Conservation (phyloP, 768 basidiomycete species). For the Xerocomellus dryophilus region DNA sequence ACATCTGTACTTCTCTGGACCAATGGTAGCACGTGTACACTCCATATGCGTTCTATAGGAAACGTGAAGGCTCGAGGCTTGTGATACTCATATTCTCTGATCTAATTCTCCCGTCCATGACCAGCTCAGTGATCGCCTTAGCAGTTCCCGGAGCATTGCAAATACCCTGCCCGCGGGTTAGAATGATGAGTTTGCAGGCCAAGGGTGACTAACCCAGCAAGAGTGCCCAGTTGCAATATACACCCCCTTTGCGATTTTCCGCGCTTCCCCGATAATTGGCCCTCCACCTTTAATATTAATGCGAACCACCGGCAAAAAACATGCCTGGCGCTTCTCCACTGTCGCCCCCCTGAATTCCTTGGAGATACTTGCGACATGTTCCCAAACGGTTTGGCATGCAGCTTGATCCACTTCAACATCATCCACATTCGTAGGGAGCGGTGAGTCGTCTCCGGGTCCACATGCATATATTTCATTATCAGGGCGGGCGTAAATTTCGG, state of each 20-base stretch:
- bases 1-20: not conserved
- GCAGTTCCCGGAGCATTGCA: slow-evolving; percentile 86
- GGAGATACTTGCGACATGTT: slow-evolving; percentile 61
- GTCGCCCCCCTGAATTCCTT: slow-evolving; percentile 51
- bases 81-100: slow-evolving; percentile 56
- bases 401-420: slow-evolving; percentile 57
- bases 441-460: slow-evolving; percentile 71
- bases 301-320: slow-evolving; percentile 66
- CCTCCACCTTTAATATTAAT: slow-evolving; percentile 45
- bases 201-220: slow-evolving; percentile 59
- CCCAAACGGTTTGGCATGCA: slow-evolving; percentile 55
- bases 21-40: not conserved
- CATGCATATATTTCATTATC: slow-evolving; percentile 73
- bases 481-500: slow-evolving; percentile 74
- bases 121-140: slow-evolving; percentile 62
- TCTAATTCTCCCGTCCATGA: slow-evolving; percentile 62
- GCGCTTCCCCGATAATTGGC: slow-evolving; percentile 70
- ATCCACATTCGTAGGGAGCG: slow-evolving; percentile 68
- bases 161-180: slow-evolving; percentile 50
- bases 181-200: not conserved
- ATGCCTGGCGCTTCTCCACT: slow-evolving; percentile 62
- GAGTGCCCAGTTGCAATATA: slow-evolving; percentile 77
- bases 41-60: slow-evolving; percentile 24
- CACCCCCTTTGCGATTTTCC: slow-evolving; percentile 54
- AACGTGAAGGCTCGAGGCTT: slow-evolving; percentile 42